These are phyloP conservation scores for Vitis vinifera DNA, from an alignment of 164 flowering plant genomes.

Conservation along the genomic window DNA sequence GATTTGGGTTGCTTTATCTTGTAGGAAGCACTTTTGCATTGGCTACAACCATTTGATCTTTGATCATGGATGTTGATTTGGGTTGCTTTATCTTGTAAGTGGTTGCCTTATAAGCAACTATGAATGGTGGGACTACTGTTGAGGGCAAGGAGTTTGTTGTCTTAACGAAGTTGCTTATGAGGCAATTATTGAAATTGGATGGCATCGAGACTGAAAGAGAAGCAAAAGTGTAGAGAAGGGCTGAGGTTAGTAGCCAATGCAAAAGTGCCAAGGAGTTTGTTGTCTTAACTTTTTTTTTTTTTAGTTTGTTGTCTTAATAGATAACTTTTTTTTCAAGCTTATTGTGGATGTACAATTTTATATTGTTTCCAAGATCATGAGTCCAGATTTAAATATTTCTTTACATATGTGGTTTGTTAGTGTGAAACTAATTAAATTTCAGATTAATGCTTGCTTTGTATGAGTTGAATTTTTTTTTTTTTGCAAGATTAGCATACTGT, in stretches of 20 bases:
- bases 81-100: conserved; percentile 35
- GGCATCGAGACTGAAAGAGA: conserved; percentile 77
- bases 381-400: background rate
- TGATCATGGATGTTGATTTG: background rate
- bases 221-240: conserved; percentile 62
- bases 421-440: background rate
- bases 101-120: conserved; percentile 41
- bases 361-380: background rate
- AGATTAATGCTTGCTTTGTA: background rate
- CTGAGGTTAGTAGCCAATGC: conserved; percentile 48
- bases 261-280: background rate
- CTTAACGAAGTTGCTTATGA: conserved; percentile 64
- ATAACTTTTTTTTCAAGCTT: background rate
- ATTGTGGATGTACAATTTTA: too few species aligned
- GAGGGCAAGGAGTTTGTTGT: conserved; percentile 52
- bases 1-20: too few species aligned
- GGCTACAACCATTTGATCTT: background rate
- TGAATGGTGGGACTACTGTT: conserved; percentile 50
- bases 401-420: background rate
- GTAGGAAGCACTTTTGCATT: too few species aligned
- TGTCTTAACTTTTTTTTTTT: background rate
- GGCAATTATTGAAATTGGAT: conserved; percentile 66
- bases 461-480: too few species aligned
- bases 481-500: background rate
- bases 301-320: background rate